A percentile compares a stretch with the other conserved stretches of the same genome.
Evolutionary conservation across 177 flowering plant species (phyloP).

Genomic region (Vitis hybrid): DNA sequence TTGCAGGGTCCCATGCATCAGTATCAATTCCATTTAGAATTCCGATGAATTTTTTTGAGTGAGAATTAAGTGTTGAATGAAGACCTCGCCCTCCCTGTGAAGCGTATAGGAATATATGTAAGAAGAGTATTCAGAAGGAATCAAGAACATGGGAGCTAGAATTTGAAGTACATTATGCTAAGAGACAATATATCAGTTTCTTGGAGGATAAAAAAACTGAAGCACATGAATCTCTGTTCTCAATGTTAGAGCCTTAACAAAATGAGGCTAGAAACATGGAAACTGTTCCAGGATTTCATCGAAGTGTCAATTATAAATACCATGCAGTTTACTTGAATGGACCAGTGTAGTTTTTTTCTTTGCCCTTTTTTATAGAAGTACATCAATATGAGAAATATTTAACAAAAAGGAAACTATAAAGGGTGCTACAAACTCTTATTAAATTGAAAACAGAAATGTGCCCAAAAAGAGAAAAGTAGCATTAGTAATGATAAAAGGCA

Average conservation of each 20-base stretch:
- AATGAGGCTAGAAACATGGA: background rate
- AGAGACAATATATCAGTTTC: too few relatives aligned
- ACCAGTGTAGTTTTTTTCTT: too few relatives aligned
- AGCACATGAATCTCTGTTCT: too few relatives aligned
- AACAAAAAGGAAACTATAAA: too few relatives aligned
- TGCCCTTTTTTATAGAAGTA: too few relatives aligned
- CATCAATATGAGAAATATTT: too few relatives aligned
- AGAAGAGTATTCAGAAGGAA: background rate
- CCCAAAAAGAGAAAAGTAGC: too few relatives aligned
- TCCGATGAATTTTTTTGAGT: slow-evolving; percentile 85
- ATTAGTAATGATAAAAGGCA: too few relatives aligned
- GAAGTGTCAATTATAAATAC: background rate
- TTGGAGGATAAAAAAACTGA: too few relatives aligned
- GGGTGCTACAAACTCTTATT: too few relatives aligned
- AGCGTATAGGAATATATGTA: background rate
- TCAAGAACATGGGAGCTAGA: background rate
- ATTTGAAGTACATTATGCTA: background rate
- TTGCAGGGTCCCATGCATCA: slow-evolving; percentile 89
- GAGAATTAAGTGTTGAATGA: slow-evolving; percentile 65
- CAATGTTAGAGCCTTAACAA: too few relatives aligned
- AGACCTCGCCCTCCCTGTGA: slow-evolving; percentile 86
- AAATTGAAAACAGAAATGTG: too few relatives aligned
- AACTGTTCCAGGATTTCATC: background rate
- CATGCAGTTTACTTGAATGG: background rate
- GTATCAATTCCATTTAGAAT: slow-evolving; percentile 94